A percentile compares a stretch with the other conserved stretches of the same genome.
phyloP scores from a whole-genome alignment of 176 grass and related monocot species.

The Carex pumila region DNA sequence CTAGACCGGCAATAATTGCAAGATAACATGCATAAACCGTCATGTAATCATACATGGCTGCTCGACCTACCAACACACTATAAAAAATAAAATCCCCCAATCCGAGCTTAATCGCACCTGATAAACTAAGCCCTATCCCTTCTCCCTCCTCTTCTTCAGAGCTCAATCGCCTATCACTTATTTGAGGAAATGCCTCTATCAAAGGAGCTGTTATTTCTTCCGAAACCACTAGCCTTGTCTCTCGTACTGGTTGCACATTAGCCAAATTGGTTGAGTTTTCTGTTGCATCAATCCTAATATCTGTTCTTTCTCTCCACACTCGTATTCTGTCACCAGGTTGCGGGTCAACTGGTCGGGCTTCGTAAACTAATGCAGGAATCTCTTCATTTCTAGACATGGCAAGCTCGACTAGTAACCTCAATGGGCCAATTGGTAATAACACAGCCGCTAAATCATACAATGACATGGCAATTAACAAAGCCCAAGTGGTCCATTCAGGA shows the following conservation, averaged over 20 bases:
- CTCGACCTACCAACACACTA: conserved; percentile 78
- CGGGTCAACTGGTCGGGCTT: conserved; percentile 64
- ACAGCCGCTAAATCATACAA: conserved; percentile 90
- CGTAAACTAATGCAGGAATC: conserved; percentile 81
- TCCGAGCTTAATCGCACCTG: conserved; percentile 83
- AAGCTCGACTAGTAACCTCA: conserved; percentile 71
- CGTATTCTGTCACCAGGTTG: conserved; percentile 41
- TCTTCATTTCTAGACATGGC: conserved; percentile 88
- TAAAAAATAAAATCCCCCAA: conserved; percentile 98
- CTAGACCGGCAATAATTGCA: conserved; percentile 28
- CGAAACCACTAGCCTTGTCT: conserved; percentile 11
- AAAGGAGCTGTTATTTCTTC: conserved; percentile 15
- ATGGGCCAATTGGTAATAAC: conserved; percentile 63
- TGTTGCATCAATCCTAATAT: conserved; percentile 21
- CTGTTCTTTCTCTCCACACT: conserved; percentile 49
- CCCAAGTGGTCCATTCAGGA: conserved; percentile 90
- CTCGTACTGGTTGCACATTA: conserved; percentile 8
- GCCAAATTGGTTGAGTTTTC: conserved; percentile 24
- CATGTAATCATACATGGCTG: conserved; percentile 88
- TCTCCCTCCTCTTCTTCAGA: conserved; percentile 39
- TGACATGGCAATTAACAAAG: conserved; percentile 71
- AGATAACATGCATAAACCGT: conserved; percentile 64
- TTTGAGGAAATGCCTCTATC: conserved; percentile 4
- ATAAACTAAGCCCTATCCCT: conserved; percentile 64
- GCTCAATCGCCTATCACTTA: conserved; percentile 2